Percentiles rank a stretch among this genome's conserved stretches.
Conservation (phyloP, 768 basidiomycete genomes). For the Russula brevipes region DNA sequence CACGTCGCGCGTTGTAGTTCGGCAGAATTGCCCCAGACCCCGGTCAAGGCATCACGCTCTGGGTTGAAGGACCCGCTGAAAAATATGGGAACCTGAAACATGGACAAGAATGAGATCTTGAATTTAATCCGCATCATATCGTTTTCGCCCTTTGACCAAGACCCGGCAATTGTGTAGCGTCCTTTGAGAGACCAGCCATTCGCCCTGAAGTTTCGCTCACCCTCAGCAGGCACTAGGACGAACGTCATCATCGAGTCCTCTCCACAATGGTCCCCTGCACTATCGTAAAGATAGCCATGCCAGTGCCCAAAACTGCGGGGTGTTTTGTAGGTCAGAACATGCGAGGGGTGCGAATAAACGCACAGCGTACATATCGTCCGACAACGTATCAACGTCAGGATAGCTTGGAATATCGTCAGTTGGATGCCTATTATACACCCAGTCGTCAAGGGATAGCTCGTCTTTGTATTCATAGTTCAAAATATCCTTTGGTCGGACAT, state of each 20-base stretch:
- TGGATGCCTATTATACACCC: slow-evolving; percentile 17
- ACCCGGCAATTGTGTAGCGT: slow-evolving; percentile 19
- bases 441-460: slow-evolving; percentile 2
- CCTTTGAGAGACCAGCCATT: slow-evolving; percentile 10
- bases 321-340: neutral
- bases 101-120: slow-evolving; percentile 15
- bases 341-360: neutral
- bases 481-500: slow-evolving; percentile 7
- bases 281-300: slow-evolving; percentile 19
- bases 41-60: slow-evolving; percentile 9
- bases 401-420: neutral
- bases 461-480: slow-evolving; percentile 6
- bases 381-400: neutral
- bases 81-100: slow-evolving; percentile 2
- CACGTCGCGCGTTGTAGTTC: neutral
- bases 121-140: slow-evolving; percentile 21
- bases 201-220: slow-evolving; percentile 10
- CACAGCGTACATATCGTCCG: slow-evolving; percentile 12
- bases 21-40: neutral
- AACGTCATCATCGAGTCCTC: slow-evolving; percentile 17
- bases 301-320: slow-evolving; percentile 11
- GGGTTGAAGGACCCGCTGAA: slow-evolving; percentile 9
- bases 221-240: slow-evolving; percentile 6
- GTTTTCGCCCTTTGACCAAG: slow-evolving; percentile 19
- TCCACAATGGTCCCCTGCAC: neutral